These are phyloP conservation scores for Beauveria brongniartii DNA, from an alignment of 2,329 filamentous ascomycete genomes.

Conservation along the genomic window DNA sequence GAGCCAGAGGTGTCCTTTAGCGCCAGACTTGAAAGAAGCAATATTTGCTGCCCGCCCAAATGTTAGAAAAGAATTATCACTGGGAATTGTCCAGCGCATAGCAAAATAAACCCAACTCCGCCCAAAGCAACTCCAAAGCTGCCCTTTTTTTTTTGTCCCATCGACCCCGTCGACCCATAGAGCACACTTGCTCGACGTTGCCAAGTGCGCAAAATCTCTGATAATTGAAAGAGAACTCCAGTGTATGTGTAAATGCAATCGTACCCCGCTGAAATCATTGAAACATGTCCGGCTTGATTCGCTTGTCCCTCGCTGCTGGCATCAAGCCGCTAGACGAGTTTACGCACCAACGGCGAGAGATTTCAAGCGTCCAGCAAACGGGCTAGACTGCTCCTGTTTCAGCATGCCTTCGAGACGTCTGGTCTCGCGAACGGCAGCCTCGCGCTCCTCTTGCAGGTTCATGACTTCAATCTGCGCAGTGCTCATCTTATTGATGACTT, in stretches of 20 bases:
- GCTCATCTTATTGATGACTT: constrained; percentile 74
- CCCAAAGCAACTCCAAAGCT: constrained; percentile 1
- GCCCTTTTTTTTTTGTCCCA: not conserved
- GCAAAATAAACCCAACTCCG: not conserved
- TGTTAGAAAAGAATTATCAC: not conserved
- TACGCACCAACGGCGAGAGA: constrained; percentile 21
- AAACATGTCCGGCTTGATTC: constrained; percentile 7
- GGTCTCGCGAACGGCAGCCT: constrained; percentile 66
- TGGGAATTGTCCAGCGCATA: not conserved
- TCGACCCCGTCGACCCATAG: constrained; percentile 10
- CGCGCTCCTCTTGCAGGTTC: constrained; percentile 66
- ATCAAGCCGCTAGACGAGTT: constrained; percentile 6
- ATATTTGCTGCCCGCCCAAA: not conserved
- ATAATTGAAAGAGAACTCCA: constrained; percentile 25
- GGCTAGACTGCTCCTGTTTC: constrained; percentile 52
- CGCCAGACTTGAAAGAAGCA: not conserved
- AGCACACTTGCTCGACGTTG: not conserved
- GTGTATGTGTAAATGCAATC: constrained; percentile 28
- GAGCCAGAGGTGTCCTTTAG: not conserved
- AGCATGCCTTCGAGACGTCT: constrained; percentile 60
- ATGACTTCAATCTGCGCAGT: constrained; percentile 75
- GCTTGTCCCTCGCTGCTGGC: constrained; percentile 3
- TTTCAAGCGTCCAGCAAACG: constrained; percentile 31
- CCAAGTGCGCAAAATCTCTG: not conserved
- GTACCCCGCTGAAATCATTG: constrained; percentile 6